Evolutionary conservation across 306 rosid species (phyloP).

Genomic region (Echinosophora koreensis): DNA sequence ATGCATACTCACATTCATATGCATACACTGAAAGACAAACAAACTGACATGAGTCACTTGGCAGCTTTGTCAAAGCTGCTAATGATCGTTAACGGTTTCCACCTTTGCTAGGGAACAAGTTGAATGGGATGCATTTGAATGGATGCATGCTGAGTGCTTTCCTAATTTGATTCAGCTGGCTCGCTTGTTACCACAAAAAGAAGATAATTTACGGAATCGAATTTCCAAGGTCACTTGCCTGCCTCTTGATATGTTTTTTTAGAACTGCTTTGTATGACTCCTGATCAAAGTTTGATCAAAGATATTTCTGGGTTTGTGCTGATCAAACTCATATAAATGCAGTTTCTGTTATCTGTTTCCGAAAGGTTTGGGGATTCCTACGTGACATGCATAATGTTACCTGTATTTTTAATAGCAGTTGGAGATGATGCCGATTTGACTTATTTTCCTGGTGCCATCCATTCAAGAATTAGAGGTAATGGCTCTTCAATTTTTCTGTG

Average conservation of each 20-base stretch:
- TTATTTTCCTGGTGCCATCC: constrained; percentile 75
- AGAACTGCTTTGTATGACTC: constrained; percentile 16
- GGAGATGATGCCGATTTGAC: constrained; percentile 83
- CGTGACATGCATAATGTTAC: constrained; percentile 82
- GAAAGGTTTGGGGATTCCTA: constrained; percentile 88
- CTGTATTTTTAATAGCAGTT: constrained; percentile 79
- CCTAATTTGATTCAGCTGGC: constrained; percentile 86
- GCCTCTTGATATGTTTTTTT: constrained; percentile 34
- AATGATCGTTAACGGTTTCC: constrained; percentile 49
- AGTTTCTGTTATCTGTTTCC: constrained; percentile 86
- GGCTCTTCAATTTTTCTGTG: constrained; percentile 10
- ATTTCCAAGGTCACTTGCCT: constrained; percentile 72
- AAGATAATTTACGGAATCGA: constrained; percentile 82
- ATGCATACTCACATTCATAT: neutral
- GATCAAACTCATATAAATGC: constrained; percentile 54
- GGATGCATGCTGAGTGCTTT: constrained; percentile 92
- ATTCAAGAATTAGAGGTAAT: constrained; percentile 82
- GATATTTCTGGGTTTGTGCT: constrained; percentile 39
- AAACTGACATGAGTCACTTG: neutral
- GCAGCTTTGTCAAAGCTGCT: constrained; percentile 32
- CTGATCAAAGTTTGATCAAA: constrained; percentile 4
- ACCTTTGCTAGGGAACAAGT: constrained; percentile 71
- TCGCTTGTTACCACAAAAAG: constrained; percentile 90
- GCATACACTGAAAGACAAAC: constrained; percentile 14
- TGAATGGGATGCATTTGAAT: constrained; percentile 90